phyloP scores from a whole-genome alignment of 2,329 filamentous ascomycete species.

The Sporothrix curviconia region DNA sequence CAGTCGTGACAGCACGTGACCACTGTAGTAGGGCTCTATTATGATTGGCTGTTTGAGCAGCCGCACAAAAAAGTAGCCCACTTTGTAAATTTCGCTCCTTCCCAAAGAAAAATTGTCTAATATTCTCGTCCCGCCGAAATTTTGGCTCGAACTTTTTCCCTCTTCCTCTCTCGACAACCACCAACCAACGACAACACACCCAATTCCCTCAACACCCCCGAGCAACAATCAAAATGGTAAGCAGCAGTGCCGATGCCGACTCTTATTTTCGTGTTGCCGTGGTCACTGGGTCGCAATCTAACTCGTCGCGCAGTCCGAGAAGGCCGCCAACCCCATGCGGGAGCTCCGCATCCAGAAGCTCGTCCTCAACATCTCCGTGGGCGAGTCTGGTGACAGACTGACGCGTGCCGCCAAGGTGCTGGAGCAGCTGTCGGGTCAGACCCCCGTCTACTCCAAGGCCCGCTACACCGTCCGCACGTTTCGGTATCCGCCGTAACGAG shows the following conservation, averaged over 20 bases:
- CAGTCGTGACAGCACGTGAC: conserved; percentile 10
- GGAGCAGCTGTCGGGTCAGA: conserved; percentile 99
- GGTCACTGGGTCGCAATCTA: too few relatives aligned
- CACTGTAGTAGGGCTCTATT: conserved; percentile 10
- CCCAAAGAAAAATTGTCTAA: background rate
- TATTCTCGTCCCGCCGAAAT: conserved; percentile 13
- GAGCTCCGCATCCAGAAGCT: conserved; percentile 99
- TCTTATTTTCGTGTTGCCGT: too few relatives aligned
- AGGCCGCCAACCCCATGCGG: conserved; percentile 97
- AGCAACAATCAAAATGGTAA: conserved; percentile 33
- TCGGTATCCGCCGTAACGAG: conserved; percentile 99
- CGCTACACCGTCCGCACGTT: conserved; percentile 99
- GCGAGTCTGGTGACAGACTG: conserved; percentile 99
- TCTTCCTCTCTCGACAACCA: conserved; percentile 10
- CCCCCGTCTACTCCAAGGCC: conserved; percentile 99
- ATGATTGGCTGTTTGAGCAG: background rate
- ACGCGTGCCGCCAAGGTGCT: conserved; percentile 99
- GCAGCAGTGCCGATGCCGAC: too few relatives aligned
- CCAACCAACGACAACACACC: conserved; percentile 14
- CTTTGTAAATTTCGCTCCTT: conserved; percentile 10
- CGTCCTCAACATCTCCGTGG: conserved; percentile 98
- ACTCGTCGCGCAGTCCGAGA: conserved; percentile 59
- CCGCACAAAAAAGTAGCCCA: conserved; percentile 15
- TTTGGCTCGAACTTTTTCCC: background rate
- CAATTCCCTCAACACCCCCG: conserved; percentile 1